These are phyloP conservation scores for Corymbia calophylla DNA, from an alignment of 441 rosid species.

Conservation along the genomic window DNA sequence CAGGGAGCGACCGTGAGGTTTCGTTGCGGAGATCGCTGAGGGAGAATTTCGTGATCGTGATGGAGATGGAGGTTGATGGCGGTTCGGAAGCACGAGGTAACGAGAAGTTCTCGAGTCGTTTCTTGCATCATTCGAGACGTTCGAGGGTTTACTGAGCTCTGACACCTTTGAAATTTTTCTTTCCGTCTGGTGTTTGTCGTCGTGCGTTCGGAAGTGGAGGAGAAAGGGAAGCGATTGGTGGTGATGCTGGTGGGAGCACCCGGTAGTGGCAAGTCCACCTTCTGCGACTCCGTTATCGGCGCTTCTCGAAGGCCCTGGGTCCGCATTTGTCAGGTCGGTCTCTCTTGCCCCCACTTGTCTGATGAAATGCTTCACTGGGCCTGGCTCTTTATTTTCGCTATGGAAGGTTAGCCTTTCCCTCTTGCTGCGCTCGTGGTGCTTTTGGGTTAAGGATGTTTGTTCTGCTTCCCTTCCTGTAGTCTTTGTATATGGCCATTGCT, in stretches of 20 bases:
- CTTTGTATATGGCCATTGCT: background rate
- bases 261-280: slow-evolving; percentile 89
- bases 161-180: background rate
- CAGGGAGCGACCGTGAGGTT: background rate
- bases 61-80: slow-evolving; percentile 30
- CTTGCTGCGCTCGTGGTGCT: background rate
- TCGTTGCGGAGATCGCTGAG: background rate
- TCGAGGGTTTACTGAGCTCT: background rate
- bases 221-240: slow-evolving; percentile 32
- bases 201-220: slow-evolving; percentile 9
- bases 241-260: slow-evolving; percentile 76
- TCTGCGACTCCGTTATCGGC: slow-evolving; percentile 52
- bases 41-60: background rate
- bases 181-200: background rate
- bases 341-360: slow-evolving; percentile 12
- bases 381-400: background rate
- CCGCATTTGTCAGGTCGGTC: slow-evolving; percentile 80
- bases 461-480: background rate
- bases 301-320: slow-evolving; percentile 70
- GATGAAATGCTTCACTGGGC: slow-evolving; percentile 31
- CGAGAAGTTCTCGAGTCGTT: background rate
- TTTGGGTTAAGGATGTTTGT: background rate
- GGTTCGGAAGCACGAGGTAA: slow-evolving; percentile 15
- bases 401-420: background rate
- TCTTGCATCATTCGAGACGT: background rate